Conservation (phyloP, 1,139 yeast genomes). For the Taphrina betulina region DNA sequence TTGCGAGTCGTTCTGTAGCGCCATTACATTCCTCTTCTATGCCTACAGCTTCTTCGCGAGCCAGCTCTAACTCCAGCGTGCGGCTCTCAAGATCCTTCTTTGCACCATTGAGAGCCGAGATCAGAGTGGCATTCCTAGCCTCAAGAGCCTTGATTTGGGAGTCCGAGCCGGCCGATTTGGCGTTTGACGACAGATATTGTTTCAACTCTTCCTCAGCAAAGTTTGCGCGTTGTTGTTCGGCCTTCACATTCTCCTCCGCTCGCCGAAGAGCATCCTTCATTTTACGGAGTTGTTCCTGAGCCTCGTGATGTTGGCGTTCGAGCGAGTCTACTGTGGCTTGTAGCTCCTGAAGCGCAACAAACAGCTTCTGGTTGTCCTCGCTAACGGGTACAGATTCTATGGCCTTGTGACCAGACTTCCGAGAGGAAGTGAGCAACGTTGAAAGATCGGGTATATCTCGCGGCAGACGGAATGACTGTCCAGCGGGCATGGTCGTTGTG, state of each 20-base stretch:
- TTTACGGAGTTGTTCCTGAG: constrained; percentile 27
- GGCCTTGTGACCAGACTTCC: constrained; percentile 31
- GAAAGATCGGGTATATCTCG: constrained; percentile 28
- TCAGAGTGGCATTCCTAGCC: constrained; percentile 8
- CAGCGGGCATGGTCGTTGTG: constrained; percentile 7
- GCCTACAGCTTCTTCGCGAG: constrained; percentile 16
- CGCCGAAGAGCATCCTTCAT: constrained; percentile 32
- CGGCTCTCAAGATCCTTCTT: constrained; percentile 18
- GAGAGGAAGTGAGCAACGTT: constrained; percentile 13
- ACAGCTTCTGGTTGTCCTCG: constrained; percentile 38
- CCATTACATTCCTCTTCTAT: constrained; percentile 38
- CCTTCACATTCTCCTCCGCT: constrained; percentile 26
- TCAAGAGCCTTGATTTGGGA: constrained; percentile 7
- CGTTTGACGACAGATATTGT: constrained; percentile 21
- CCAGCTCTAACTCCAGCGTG: constrained; percentile 32
- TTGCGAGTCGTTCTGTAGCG: constrained; percentile 34
- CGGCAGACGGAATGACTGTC: constrained; percentile 21
- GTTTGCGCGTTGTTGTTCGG: constrained; percentile 32
- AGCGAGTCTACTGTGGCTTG: constrained; percentile 37
- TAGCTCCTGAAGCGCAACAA: constrained; percentile 37
- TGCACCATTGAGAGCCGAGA: constrained; percentile 2
- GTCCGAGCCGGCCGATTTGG: not conserved
- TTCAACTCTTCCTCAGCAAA: constrained; percentile 36
- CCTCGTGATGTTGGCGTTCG: constrained; percentile 34
- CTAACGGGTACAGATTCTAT: constrained; percentile 38